Evolutionary conservation across 305 asterid genomes (phyloP).

Genomic region (Fraxinus nigra): DNA sequence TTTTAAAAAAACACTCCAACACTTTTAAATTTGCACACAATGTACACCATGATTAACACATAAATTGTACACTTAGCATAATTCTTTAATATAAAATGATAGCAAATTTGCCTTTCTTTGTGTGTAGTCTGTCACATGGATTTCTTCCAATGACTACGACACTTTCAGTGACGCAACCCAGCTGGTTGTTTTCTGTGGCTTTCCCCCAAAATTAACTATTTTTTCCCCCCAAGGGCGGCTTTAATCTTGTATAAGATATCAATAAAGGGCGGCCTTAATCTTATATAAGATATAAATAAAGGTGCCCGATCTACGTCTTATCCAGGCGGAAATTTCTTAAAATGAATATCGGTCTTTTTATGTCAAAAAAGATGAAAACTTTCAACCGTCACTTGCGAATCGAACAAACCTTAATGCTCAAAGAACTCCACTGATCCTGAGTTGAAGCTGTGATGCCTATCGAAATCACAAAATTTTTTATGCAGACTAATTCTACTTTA

Average conservation of each 20-base stretch:
- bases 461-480: not conserved
- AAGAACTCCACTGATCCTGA: not conserved
- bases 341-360: no score
- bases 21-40: no score
- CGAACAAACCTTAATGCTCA: not conserved
- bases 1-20: no score
- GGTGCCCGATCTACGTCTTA: not conserved
- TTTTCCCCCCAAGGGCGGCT: not conserved
- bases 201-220: not conserved
- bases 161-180: conserved; percentile 17
- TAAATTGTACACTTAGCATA: no score
- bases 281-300: not conserved
- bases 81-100: not conserved
- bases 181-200: conserved; percentile 9
- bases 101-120: conserved; percentile 20
- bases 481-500: not conserved
- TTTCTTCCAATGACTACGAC: conserved; percentile 19
- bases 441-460: not conserved
- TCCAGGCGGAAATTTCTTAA: not conserved
- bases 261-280: not conserved
- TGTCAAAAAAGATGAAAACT: not conserved
- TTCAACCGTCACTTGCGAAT: not conserved
- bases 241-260: not conserved
- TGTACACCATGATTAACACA: no score
- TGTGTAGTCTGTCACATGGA: conserved; percentile 23